A percentile compares a stretch with the other conserved stretches of the same genome.
These are phyloP conservation scores for Apiospora rasikravindrae DNA, from an alignment of 2,329 filamentous ascomycete species.

Conservation along the genomic window DNA sequence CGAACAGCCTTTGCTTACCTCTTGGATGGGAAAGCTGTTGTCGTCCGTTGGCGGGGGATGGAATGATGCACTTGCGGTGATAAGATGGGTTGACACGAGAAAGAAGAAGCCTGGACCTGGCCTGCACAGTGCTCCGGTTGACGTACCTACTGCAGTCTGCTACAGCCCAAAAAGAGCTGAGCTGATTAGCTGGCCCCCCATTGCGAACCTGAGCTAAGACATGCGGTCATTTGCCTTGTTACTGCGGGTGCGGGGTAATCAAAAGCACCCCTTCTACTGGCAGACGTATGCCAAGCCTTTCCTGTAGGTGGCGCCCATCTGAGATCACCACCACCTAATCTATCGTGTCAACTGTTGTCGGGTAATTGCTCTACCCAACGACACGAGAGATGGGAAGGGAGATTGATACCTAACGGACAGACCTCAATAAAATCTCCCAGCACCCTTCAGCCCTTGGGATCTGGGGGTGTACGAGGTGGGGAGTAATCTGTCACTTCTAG, in stretches of 20 bases:
- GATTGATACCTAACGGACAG: neutral
- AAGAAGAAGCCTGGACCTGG: neutral
- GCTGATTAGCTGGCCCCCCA: neutral
- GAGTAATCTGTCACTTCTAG: neutral
- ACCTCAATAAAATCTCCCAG: neutral
- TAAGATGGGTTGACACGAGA: neutral
- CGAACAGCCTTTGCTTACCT: constrained; percentile 6
- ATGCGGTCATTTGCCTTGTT: constrained; percentile 13
- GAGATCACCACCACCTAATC: neutral
- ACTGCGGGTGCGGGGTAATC: constrained; percentile 15
- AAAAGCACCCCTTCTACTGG: neutral
- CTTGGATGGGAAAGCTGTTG: neutral
- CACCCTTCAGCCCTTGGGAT: neutral
- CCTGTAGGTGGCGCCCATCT: neutral
- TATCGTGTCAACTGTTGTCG: neutral
- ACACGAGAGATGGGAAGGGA: neutral
- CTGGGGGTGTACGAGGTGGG: neutral
- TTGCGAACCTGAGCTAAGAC: neutral
- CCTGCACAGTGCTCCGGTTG: neutral
- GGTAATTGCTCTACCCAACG: neutral
- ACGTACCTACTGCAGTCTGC: neutral
- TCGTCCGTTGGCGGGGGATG: neutral
- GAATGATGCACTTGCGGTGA: neutral
- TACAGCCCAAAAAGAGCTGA: neutral
- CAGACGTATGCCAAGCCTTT: neutral